These are phyloP conservation scores for Mesembryanthemum crystallinum DNA, from an alignment of 148 eudicot genomes.

Conservation along the genomic window DNA sequence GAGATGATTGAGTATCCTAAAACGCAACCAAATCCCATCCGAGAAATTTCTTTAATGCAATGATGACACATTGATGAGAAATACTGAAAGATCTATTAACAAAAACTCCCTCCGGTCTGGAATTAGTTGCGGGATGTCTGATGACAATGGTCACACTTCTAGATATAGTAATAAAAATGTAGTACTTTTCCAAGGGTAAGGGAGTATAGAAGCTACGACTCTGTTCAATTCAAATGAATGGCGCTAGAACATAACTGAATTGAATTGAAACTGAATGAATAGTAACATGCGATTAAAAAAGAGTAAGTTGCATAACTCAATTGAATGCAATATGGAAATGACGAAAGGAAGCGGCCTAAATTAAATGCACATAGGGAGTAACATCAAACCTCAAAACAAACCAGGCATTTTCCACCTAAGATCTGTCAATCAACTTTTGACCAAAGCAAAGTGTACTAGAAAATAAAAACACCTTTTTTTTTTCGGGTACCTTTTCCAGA, in stretches of 20 bases:
- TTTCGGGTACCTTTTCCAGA: constrained; percentile 42
- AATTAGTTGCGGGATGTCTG: too few species aligned
- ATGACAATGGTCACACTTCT: too few species aligned
- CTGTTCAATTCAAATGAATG: too few species aligned
- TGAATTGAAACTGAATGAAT: too few species aligned
- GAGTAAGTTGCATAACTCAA: too few species aligned
- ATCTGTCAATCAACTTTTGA: neutral
- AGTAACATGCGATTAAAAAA: too few species aligned
- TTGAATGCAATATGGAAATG: too few species aligned
- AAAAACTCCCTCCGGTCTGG: neutral
- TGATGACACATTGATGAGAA: neutral
- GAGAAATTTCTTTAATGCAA: neutral
- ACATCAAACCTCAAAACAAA: neutral
- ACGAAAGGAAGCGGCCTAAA: too few species aligned
- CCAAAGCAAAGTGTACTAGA: neutral
- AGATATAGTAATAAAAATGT: too few species aligned
- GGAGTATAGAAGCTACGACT: neutral
- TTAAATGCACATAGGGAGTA: too few species aligned
- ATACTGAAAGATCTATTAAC: neutral
- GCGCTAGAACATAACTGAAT: too few species aligned
- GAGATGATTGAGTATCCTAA: neutral
- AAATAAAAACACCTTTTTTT: neutral
- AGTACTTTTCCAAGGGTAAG: too few species aligned
- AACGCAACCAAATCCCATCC: neutral
- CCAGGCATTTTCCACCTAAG: neutral